phyloP scores from a whole-genome alignment of 352 stramenopile genomes.

The Elongisporangium undulatum region DNA sequence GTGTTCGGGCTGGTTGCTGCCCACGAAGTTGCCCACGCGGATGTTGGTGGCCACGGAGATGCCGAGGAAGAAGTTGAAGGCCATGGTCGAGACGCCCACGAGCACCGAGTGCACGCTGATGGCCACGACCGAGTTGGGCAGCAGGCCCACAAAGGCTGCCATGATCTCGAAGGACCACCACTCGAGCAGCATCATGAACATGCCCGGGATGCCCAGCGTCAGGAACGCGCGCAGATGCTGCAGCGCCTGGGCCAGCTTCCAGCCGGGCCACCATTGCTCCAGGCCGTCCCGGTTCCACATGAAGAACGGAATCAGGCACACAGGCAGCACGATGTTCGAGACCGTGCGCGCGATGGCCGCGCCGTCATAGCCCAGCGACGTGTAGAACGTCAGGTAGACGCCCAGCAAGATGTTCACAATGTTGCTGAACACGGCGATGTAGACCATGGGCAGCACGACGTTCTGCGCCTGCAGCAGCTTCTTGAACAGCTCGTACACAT shows the following conservation, averaged over 20 bases:
- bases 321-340: constrained; percentile 47
- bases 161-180: constrained; percentile 83
- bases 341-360: constrained; percentile 70
- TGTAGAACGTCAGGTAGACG: constrained; percentile 80
- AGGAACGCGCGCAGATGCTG: constrained; percentile 60
- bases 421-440: constrained; percentile 69
- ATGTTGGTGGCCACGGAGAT: constrained; percentile 78
- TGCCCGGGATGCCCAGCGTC: constrained; percentile 54
- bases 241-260: constrained; percentile 46
- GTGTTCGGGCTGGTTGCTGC: constrained; percentile 75
- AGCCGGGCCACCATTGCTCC: constrained; percentile 60
- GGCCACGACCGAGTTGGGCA: constrained; percentile 57
- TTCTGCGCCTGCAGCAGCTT: constrained; percentile 87
- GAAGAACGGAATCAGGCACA: constrained; percentile 63
- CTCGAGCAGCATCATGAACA: constrained; percentile 77
- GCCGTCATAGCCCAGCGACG: constrained; percentile 68
- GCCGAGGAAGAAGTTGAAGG: constrained; percentile 79
- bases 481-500: constrained; percentile 81
- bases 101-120: constrained; percentile 77
- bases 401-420: constrained; percentile 72
- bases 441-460: constrained; percentile 81
- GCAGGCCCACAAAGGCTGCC: constrained; percentile 50
- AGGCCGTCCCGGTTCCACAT: constrained; percentile 37
- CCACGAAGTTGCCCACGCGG: constrained; percentile 76
- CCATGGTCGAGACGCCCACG: constrained; percentile 53